Base-by-base conservation (phyloP, 164 flowering plant species). In the Santalum album region DNA sequence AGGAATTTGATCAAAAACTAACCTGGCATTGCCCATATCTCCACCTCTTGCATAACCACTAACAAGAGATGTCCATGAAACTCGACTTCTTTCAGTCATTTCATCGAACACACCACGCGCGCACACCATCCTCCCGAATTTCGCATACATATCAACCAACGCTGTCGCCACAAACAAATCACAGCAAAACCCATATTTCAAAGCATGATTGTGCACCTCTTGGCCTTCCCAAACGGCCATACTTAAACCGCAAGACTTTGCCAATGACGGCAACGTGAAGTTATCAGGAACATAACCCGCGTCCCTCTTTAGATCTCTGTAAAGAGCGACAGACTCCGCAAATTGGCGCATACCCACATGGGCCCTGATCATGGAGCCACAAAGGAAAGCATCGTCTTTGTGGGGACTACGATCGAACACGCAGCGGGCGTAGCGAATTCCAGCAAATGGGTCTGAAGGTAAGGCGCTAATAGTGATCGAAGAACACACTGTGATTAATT, bases 111-210 rank as follows among this genome's bases (percentile, higher is more conserved):
- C 12, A 45, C 49, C 70, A 25, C 75, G 62, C 14, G 91, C 76
- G 12, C 20, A 48, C 2, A 53, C 62, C 78, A 81, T 55, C 7
- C 54, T 47, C 40, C 84, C 83, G 48, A 72, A 56, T 62, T 80
- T 87, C 7, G 73, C 75, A 69, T 84, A 83, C 85, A 84, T 70
- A 66, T 87, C 95, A 7, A 87, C 73, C 73, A 90, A 60, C 5
- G 81, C 62, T 0, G 88, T 85, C n/a, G 84, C 69, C 7, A 77
- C 84, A 55, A 75, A 81, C 73, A 80, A 43, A 70, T 87, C 77
- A 22, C 38, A 77, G 49, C 65, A 53, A 43, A 79, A 75, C 66
- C 92, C 95, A 62, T 38, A 51, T 58, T 66, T 79, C 15, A 81
- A 7, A 12, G 73, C 82, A 10, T 72, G 77, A 47, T 53, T 34